Evolutionary conservation across 148 eudicot genomes (phyloP), one percentile per base, ranked within the genome.

Genomic region (Rhododendron simsii): DNA sequence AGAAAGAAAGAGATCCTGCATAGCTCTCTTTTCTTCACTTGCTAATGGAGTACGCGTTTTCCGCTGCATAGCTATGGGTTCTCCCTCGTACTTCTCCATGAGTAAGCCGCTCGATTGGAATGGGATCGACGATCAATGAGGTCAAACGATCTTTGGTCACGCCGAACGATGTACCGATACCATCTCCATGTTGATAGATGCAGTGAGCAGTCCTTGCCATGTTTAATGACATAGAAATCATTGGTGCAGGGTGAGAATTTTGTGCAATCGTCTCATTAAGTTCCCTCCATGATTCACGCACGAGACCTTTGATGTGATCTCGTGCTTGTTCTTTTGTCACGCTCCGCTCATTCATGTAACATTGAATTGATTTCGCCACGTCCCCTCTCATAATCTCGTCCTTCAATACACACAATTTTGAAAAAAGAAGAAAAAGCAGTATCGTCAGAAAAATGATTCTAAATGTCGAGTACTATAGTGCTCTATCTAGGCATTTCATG

Each of bases 111-210:
- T 73, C 39, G 45, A 78, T 78, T 12, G 81, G 57, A 80, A 86
- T 35, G 8, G 87, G 87, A 4, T 74, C 39, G 39, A 86, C 59
- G 13, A 81, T 86, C 10, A 86, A 80, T 3, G 71, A 15, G 18
- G 55, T 86, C 80, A 81, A 39, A 71, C 5, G 80, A 81, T 81
- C 45, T 81, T 74, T 80, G 71, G 69, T 80, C 53, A 39, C 30
- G 10, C 87, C 87, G 7, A 18, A 1, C 0, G 87, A 86, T 2
- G 33, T 81, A 26, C 87, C 87, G 2, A 86, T 71, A 3, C 87
- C 87, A 81, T 86, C 87, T 39, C 87, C 84, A 37, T 81, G 81
- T 15, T 81, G 87, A 50, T 48, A 86, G 53, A 86, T 86, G 50
- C 69, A 71, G 0, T 47, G 76, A 12, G 87, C 79, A 9, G 87